Base-by-base conservation (phyloP, 306 rosid genomes). In the Acacia confusa region DNA sequence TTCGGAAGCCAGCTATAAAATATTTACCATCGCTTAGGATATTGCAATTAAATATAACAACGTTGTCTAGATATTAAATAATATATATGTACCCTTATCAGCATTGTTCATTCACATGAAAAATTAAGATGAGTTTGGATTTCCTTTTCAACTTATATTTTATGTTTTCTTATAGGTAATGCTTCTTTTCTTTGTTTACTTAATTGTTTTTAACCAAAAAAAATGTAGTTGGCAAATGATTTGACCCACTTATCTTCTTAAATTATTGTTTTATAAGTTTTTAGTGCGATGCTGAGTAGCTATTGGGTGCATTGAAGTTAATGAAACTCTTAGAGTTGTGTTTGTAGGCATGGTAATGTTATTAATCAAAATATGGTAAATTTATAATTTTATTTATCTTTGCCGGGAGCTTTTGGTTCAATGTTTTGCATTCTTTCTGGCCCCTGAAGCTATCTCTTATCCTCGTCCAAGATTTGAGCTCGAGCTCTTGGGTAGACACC, bases 51-150 rank as follows among this genome's bases (percentile, higher is more conserved):
- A 47, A 11, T 27, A 72, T 48, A 17, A 25, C 32, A 72, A 53
- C 19, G 6, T 32, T 30, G 76, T 7, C 32, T 2, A 13, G 36
- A 53, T 34, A 27, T 45, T 72, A 61, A 30, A 27, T 60, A 60
- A 25, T 53, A 19, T 5, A 14, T 15, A 48, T 25, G 25, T 24
- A 17, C 25, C 5, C 28, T 75, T 15, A 14, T 75, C 73, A n/a
- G 7, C n/a, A 60, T 41, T 71, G 60, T 57, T 55, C 70, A 41
- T 70, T 68, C 57, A 47, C 74, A 78, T 25, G 50, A 28, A 78
- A n/a, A 36, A 52, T 22, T 4, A 48, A 34, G 2, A 5, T 4
- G 22, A 2, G 25, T 20, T 20, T 58, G 30, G 45, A 16, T 66
- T 66, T 3, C 41, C 5, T 67, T 67, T 66, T 9, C 38, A 32